Percentiles rank a stretch among this genome's conserved stretches.
Conservation (phyloP, 352 stramenopile genomes). For the Elongisporangium anandrum region DNA sequence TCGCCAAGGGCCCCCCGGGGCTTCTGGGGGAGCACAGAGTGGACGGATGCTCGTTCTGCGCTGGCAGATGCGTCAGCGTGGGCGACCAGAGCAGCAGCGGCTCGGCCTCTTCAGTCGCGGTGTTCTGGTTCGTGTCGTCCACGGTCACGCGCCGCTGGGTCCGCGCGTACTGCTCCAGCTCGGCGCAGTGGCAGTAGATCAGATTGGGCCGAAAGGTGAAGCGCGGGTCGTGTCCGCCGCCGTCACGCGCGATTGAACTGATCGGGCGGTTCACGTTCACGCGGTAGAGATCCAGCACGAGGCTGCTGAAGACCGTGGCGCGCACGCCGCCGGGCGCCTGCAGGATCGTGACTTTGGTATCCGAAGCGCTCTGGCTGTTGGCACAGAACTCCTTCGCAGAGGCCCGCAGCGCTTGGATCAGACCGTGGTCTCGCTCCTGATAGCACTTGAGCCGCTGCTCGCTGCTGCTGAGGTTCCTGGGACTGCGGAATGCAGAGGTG, state of each 20-base stretch:
- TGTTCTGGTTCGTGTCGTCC: background rate
- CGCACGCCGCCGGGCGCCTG: constrained; percentile 18
- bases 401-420: constrained; percentile 17
- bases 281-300: constrained; percentile 41
- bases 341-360: constrained; percentile 29
- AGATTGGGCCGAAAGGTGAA: background rate
- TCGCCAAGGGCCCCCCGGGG: background rate
- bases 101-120: background rate
- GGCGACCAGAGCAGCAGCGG: background rate
- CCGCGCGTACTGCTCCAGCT: background rate
- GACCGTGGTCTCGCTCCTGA: constrained; percentile 25
- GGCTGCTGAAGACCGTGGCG: constrained; percentile 30
- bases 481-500: too few relatives aligned
- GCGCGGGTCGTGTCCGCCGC: constrained; percentile 3
- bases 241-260: constrained; percentile 10
- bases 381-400: constrained; percentile 18
- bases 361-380: constrained; percentile 6
- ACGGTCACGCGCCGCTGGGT: background rate
- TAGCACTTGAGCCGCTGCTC: constrained; percentile 21
- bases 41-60: background rate
- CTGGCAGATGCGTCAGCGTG: background rate
- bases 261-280: constrained; percentile 22
- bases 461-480: background rate
- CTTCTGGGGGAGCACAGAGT: background rate
- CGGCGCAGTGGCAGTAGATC: background rate